These are phyloP conservation scores for Pichia eremophila DNA, from an alignment of 805 yeast genomes.

Conservation along the genomic window DNA sequence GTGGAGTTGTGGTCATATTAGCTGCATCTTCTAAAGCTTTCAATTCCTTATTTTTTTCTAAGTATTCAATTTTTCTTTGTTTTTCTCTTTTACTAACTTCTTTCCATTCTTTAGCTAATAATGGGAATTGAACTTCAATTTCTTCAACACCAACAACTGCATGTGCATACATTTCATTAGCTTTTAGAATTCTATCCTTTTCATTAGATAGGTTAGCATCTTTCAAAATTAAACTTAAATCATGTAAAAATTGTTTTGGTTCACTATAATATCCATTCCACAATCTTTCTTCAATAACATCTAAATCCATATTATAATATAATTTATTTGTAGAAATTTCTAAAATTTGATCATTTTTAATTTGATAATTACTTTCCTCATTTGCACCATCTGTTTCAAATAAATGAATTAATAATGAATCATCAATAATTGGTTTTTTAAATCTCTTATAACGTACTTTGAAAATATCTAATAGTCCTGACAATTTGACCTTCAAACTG, in stretches of 20 bases:
- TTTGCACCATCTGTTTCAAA: constrained; percentile 49
- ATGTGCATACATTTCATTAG: constrained; percentile 93
- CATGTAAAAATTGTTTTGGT: constrained; percentile 81
- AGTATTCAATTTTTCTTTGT: constrained; percentile 37
- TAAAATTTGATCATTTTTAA: constrained; percentile 66
- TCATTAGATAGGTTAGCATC: constrained; percentile 73
- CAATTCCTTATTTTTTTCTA: constrained; percentile 4
- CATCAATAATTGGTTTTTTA: constrained; percentile 85
- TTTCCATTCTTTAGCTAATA: constrained; percentile 67
- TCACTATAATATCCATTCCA: constrained; percentile 97
- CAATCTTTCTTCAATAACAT: constrained; percentile 83
- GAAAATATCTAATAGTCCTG: constrained; percentile 83
- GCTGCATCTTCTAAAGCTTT: constrained; percentile 1
- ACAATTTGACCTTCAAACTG: constrained; percentile 71
- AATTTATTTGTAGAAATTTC: constrained; percentile 67
- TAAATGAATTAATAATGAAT: constrained; percentile 57
- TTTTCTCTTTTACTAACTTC: constrained; percentile 61
- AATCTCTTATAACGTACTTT: constrained; percentile 82
- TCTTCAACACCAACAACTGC: constrained; percentile 95
- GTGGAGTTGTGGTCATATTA: background rate
- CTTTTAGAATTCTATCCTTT: constrained; percentile 69
- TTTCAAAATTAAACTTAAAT: constrained; percentile 70
- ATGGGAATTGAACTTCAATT: constrained; percentile 52
- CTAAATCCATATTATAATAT: constrained; percentile 85
- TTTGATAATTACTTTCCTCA: constrained; percentile 33